Percentiles rank a stretch among this genome's conserved stretches.
These are phyloP conservation scores for Botrytis deweyae DNA, from an alignment of 2,329 filamentous ascomycete species.

Conservation along the genomic window DNA sequence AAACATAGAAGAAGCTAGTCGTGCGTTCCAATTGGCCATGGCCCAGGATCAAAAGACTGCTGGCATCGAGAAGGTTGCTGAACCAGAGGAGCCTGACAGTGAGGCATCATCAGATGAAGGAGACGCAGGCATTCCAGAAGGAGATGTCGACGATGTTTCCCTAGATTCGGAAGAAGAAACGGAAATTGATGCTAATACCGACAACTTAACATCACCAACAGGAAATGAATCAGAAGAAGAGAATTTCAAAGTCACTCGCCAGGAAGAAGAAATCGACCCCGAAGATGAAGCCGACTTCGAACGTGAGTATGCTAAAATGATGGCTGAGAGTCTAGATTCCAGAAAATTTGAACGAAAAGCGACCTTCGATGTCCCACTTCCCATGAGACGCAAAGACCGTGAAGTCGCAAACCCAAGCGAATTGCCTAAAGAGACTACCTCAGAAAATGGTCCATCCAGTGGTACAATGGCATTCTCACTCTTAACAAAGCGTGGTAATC, in stretches of 20 bases:
- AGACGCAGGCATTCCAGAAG: constrained; percentile 57
- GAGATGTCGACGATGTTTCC: constrained; percentile 46
- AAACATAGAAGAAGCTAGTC: constrained; percentile 78
- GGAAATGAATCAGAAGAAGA: constrained; percentile 75
- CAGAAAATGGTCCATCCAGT: constrained; percentile 38
- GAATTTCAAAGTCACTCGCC: constrained; percentile 84
- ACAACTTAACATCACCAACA: constrained; percentile 50
- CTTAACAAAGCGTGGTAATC: constrained; percentile 92
- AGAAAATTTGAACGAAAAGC: constrained; percentile 94
- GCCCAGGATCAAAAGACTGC: constrained; percentile 83
- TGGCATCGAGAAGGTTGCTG: constrained; percentile 65
- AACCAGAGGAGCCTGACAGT: constrained; percentile 71
- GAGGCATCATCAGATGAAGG: constrained; percentile 69
- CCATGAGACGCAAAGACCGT: constrained; percentile 71
- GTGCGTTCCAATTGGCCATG: constrained; percentile 82
- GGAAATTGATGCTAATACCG: constrained; percentile 51
- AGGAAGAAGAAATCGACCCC: constrained; percentile 86
- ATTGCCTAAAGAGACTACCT: constrained; percentile 44
- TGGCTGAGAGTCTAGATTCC: constrained; percentile 94
- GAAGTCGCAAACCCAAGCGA: constrained; percentile 49
- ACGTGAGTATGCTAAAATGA: constrained; percentile 95
- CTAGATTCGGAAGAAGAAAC: constrained; percentile 55
- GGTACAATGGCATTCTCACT: constrained; percentile 95
- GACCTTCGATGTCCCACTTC: constrained; percentile 94
- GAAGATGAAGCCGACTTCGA: constrained; percentile 97